Evolutionary conservation across 169 alveolate genomes (phyloP).

Genomic region (Miamiensis avidus): DNA sequence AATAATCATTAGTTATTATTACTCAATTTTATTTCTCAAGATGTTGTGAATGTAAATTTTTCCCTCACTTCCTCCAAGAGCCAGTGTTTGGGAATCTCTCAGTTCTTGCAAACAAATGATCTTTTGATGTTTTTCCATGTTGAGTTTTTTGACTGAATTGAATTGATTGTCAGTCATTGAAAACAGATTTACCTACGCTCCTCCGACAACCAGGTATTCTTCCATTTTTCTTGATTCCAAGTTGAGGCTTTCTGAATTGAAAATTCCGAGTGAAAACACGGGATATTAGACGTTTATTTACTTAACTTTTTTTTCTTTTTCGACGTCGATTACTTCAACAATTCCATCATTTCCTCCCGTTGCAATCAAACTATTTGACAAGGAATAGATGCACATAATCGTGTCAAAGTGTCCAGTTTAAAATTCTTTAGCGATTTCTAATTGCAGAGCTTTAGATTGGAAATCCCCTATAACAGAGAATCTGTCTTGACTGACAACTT

Average conservation of each 20-base stretch:
- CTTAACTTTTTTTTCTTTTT: conserved; percentile 1
- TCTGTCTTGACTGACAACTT: conserved; percentile 3
- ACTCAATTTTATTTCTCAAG: background rate
- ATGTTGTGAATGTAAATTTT: conserved; percentile 6
- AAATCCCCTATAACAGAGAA: conserved; percentile 26
- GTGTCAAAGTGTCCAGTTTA: conserved; percentile 21
- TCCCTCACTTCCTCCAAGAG: background rate
- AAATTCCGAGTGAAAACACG: background rate
- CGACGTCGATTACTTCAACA: background rate
- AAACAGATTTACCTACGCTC: background rate
- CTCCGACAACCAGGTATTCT: background rate
- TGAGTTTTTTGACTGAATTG: background rate
- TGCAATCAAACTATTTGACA: conserved; percentile 2
- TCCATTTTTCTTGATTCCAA: background rate
- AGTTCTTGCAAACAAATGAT: background rate
- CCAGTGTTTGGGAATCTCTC: background rate
- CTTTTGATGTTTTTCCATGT: background rate
- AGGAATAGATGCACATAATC: conserved; percentile 11
- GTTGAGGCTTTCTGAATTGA: background rate
- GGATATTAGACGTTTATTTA: background rate
- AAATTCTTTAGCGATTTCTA: conserved; percentile 5
- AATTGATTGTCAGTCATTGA: background rate
- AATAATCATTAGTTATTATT: too few relatives aligned
- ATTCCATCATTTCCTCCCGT: conserved; percentile 20
- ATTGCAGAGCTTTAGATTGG: conserved; percentile 9